phyloP scores from a whole-genome alignment of 1,284 basidiomycete genomes.

The Ganoderma resinaceum region DNA sequence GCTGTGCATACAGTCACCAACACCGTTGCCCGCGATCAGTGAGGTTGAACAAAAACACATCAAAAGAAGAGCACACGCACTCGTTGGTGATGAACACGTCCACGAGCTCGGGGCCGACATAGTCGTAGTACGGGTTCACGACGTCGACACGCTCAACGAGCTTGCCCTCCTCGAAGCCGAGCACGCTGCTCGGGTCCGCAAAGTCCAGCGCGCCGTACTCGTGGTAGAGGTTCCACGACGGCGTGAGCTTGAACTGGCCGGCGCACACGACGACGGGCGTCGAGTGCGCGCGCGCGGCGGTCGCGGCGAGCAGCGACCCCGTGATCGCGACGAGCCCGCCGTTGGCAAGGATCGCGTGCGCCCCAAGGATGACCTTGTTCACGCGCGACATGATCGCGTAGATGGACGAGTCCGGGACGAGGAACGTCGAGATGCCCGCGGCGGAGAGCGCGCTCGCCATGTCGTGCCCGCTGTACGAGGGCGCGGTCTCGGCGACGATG shows the following conservation, averaged over 20 bases:
- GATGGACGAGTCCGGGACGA: conserved; percentile 95
- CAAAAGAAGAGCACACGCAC: conserved; percentile 57
- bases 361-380: conserved; percentile 94
- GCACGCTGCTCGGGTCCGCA: conserved; percentile 83
- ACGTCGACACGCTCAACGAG: conserved; percentile 88
- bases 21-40: conserved; percentile 11
- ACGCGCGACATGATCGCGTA: conserved; percentile 97
- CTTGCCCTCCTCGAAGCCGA: conserved; percentile 81
- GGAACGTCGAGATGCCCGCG: conserved; percentile 89
- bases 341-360: conserved; percentile 94
- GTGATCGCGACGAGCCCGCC: conserved; percentile 93
- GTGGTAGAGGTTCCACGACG: conserved; percentile 87
- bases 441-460: conserved; percentile 85
- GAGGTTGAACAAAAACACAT: not conserved
- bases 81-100: conserved; percentile 97
- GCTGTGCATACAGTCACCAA: conserved; percentile 47
- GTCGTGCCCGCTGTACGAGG: conserved; percentile 87
- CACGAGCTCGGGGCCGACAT: conserved; percentile 90
- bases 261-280: conserved; percentile 95
- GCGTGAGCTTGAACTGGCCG: conserved; percentile 96
- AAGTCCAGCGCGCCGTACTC: conserved; percentile 23
- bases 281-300: conserved; percentile 91
- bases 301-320: conserved; percentile 85
- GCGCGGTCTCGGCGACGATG: conserved; percentile 94
- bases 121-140: conserved; percentile 93